Conservation (phyloP, 225 moss, liverwort and hornwort species). For the Rhytidiadelphus loreus region DNA sequence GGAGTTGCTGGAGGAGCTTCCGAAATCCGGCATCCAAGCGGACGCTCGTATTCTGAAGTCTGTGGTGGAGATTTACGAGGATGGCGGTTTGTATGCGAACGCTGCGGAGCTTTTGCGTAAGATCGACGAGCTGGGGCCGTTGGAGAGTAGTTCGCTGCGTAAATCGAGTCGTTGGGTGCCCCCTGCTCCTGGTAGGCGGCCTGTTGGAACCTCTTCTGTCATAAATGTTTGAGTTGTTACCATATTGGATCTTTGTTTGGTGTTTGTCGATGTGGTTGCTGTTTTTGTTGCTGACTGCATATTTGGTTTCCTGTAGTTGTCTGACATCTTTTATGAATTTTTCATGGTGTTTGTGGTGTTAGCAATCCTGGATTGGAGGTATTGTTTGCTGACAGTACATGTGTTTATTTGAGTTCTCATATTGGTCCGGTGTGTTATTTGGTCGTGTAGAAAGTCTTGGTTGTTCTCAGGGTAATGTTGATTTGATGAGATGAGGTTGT, state of each 20-base stretch:
- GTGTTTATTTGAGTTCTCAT: not conserved
- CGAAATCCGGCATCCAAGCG: conserved; percentile 13
- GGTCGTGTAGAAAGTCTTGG: not conserved
- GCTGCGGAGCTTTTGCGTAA: conserved; percentile 20
- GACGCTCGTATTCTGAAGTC: conserved; percentile 36
- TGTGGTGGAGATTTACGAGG: conserved; percentile 42
- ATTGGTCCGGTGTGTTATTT: not conserved
- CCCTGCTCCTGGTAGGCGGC: not conserved
- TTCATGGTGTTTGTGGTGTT: not conserved
- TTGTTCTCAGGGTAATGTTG: not conserved
- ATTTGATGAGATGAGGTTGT: not conserved
- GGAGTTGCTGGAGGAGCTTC: conserved; percentile 36
- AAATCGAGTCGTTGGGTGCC: not conserved
- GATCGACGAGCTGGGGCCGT: conserved; percentile 18
- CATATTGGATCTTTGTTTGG: not conserved
- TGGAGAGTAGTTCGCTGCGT: not conserved
- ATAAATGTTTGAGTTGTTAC: not conserved
- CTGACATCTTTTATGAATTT: not conserved
- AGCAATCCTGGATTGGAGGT: not conserved
- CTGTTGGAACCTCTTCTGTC: not conserved
- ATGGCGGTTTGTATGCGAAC: conserved; percentile 26
- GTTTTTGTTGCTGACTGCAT: not conserved
- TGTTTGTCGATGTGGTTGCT: not conserved
- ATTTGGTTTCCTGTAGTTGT: not conserved
- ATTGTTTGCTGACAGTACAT: too few relatives aligned